Percentiles rank a stretch among this genome's conserved stretches.
phyloP scores from a whole-genome alignment of 177 flowering plant genomes.

The Vitis hybrid region DNA sequence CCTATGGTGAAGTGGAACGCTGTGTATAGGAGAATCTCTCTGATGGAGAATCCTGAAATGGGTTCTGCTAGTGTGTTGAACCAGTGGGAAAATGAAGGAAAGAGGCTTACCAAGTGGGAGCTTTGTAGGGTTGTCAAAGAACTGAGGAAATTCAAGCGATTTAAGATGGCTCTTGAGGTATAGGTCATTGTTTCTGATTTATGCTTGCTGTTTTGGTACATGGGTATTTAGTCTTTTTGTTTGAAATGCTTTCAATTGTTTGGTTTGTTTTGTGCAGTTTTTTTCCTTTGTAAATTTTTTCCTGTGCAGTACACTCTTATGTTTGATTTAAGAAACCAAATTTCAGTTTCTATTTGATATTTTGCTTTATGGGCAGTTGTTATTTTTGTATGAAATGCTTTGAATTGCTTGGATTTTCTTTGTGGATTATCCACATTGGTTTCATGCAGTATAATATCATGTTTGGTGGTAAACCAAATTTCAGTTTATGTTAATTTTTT shows the following conservation, averaged over 20 bases:
- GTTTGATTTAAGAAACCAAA: not conserved
- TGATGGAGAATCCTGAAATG: slow-evolving; percentile 51
- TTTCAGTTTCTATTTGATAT: not conserved
- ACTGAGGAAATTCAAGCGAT: slow-evolving; percentile 63
- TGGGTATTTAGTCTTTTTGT: not conserved
- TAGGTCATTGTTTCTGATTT: not conserved
- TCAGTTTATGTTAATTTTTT: no score
- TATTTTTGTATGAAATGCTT: not conserved
- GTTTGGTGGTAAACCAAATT: no score
- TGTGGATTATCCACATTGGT: no score
- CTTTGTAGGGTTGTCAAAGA: slow-evolving; percentile 70
- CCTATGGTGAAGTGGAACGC: slow-evolving; percentile 58
- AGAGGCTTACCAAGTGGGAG: slow-evolving; percentile 69
- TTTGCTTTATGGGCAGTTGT: not conserved
- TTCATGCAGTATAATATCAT: no score
- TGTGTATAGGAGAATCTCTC: slow-evolving; percentile 54
- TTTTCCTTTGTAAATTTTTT: not conserved
- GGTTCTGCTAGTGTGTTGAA: slow-evolving; percentile 60
- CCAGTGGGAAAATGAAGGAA: slow-evolving; percentile 58
- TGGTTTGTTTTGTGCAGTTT: not conserved
- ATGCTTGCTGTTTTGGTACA: not conserved
- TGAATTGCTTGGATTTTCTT: not conserved
- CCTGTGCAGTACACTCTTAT: not conserved
- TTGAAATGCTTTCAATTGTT: not conserved
- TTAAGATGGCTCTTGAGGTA: slow-evolving; percentile 77